Percentiles rank a stretch among this genome's conserved stretches.
phyloP scores from a whole-genome alignment of 2,329 filamentous ascomycete genomes.

The Verticillium isaacii region DNA sequence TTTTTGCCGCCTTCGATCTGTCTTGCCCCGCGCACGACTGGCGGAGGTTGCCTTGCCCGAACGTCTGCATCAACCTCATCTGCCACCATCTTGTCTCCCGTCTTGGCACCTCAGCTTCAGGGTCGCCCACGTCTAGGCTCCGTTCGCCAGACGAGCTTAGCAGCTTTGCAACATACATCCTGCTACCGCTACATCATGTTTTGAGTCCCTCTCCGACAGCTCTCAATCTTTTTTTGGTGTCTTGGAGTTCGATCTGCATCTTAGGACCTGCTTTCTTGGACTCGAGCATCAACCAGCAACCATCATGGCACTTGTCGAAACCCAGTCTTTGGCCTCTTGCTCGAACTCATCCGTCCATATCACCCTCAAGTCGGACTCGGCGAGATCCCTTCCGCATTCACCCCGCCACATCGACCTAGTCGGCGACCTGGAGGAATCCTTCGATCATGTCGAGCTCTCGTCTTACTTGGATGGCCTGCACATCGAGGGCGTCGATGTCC shows the following conservation, averaged over 20 bases:
- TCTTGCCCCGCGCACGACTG: not conserved
- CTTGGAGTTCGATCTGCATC: constrained; percentile 33
- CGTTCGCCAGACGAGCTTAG: constrained; percentile 1
- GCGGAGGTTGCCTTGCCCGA: not conserved
- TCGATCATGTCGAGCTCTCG: constrained; percentile 27
- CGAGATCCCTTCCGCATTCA: not conserved
- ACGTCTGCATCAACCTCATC: not conserved
- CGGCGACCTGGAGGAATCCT: constrained; percentile 19
- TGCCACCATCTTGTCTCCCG: not conserved
- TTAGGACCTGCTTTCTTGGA: constrained; percentile 22
- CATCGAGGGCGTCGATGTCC: constrained; percentile 24
- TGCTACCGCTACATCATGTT: constrained; percentile 32
- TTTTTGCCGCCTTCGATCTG: not conserved
- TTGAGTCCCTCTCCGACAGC: constrained; percentile 23
- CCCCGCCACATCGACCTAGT: constrained; percentile 22
- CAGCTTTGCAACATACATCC: constrained; percentile 11
- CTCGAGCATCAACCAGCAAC: not conserved
- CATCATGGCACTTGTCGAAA: constrained; percentile 28
- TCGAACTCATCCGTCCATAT: constrained; percentile 33
- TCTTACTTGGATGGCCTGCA: constrained; percentile 15
- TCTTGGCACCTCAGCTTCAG: not conserved
- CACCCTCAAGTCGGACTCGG: constrained; percentile 20
- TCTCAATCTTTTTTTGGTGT: constrained; percentile 33
- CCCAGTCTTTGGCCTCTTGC: constrained; percentile 22
- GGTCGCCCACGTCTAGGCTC: not conserved